A percentile compares a stretch with the other conserved stretches of the same genome.
Conservation (phyloP, 495 filamentous ascomycete species). For the Aspergillus funiculosus region DNA sequence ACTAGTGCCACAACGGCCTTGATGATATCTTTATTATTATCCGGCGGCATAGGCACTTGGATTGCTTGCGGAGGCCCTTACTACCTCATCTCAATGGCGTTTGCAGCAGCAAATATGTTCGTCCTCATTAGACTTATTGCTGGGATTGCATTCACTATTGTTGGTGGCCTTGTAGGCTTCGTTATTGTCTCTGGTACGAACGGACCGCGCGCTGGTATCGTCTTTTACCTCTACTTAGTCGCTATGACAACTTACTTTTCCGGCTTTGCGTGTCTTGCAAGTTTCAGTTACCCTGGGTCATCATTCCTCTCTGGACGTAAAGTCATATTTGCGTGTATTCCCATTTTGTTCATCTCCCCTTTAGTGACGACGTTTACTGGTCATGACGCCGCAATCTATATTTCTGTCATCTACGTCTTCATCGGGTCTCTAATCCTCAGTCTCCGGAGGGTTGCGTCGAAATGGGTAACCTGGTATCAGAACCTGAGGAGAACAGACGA, state of each 20-base stretch:
- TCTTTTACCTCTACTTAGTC: slow-evolving; percentile 47
- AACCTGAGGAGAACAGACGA: slow-evolving; percentile 42
- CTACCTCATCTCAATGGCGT: slow-evolving; percentile 56
- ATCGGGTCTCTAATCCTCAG: slow-evolving; percentile 39
- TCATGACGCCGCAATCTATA: slow-evolving; percentile 44
- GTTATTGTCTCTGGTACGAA: slow-evolving; percentile 39
- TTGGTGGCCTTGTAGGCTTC: slow-evolving; percentile 45
- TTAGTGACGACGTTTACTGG: slow-evolving; percentile 43
- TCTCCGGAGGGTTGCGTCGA: slow-evolving; percentile 41
- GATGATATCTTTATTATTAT: slow-evolving; percentile 52
- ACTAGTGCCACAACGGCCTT: slow-evolving; percentile 50
- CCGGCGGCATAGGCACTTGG: slow-evolving; percentile 54
- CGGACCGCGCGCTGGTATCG: slow-evolving; percentile 37
- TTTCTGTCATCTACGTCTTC: slow-evolving; percentile 43
- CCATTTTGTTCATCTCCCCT: slow-evolving; percentile 44
- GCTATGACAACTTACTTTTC: slow-evolving; percentile 48
- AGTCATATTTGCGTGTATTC: slow-evolving; percentile 39
- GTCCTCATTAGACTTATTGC: slow-evolving; percentile 52
- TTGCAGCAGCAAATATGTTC: slow-evolving; percentile 56
- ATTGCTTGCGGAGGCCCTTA: slow-evolving; percentile 54
- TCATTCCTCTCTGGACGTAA: slow-evolving; percentile 48
- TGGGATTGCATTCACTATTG: slow-evolving; percentile 51
- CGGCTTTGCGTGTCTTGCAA: slow-evolving; percentile 47
- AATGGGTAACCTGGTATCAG: slow-evolving; percentile 49
- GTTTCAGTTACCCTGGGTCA: slow-evolving; percentile 52